Evolutionary conservation across 2,329 filamentous ascomycete species (phyloP), one percentile per base, ranked within the genome.

Genomic region (Purpureocillium takamizusanense): DNA sequence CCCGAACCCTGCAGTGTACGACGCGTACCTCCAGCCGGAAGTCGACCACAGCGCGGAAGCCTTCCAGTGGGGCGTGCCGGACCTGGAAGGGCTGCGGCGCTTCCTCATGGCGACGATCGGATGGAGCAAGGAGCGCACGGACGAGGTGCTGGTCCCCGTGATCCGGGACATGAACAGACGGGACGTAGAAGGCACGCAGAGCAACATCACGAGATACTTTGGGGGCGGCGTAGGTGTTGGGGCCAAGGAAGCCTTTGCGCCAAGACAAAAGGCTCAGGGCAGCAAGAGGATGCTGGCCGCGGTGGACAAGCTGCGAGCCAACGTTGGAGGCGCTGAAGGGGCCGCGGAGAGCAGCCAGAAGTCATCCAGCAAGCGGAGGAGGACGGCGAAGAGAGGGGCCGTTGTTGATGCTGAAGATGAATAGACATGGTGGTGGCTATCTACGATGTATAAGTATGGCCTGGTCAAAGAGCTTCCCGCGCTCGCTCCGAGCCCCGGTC

Each of bases 31-130:
- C 1, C 61, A 84, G 4, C 92, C 92, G 0, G 86, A 94, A 47
- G 90, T 97, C 10, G 92, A 98, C 57, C 67, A 63, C 37, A 82
- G 80, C 47, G 72, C 83, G 0, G 82, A 92, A 49, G 65, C 70
- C 1, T 98, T 98, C 55, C 85, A 92, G 57, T 98, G 94, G 92
- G 92, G 92, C 23, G 85, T 95, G 0, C 92, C 92, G 0, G 90
- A 98, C 55, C 71, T 98, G 1, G 86, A 92, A 43, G 86, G 86
- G 0, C 65, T 98, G 44, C 69, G 94, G 7, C 70, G 73, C 18
- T 98, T 92, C 52, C 68, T 98, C 29, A 95, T 94, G 84, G 69
- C 76, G 2, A 95, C 90, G 2, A 86, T 98, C 49, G 92, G 92
- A 0, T 98, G 92, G 92, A 80, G 72, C 39, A 81, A 84, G 57